phyloP scores from a whole-genome alignment of 306 rosid species.

The Mimosa bimucronata region DNA sequence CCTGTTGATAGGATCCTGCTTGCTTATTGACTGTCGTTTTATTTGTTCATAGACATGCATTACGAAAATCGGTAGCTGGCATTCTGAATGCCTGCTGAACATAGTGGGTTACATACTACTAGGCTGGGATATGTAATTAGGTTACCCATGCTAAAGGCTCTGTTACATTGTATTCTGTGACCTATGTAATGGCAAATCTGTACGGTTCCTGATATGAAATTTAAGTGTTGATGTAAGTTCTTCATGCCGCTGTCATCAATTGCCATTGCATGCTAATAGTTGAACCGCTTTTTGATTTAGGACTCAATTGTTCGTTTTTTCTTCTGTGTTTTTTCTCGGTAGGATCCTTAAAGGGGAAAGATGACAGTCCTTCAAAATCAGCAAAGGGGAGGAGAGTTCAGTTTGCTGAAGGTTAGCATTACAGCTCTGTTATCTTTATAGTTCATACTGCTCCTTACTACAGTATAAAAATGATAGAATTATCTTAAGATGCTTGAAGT shows the following conservation, averaged over 20 bases:
- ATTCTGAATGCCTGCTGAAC: neutral
- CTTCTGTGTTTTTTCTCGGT: slow-evolving; percentile 8
- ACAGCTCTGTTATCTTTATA: slow-evolving; percentile 9
- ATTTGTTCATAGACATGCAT: neutral
- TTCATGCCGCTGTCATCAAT: slow-evolving; percentile 10
- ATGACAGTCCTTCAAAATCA: slow-evolving; percentile 69
- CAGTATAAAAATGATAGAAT: slow-evolving; percentile 22
- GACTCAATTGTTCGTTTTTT: slow-evolving; percentile 1
- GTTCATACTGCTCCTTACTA: slow-evolving; percentile 24
- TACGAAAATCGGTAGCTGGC: neutral
- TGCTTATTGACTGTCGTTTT: neutral
- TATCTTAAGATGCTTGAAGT: slow-evolving; percentile 26
- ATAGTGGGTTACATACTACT: slow-evolving; percentile 1
- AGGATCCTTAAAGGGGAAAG: slow-evolving; percentile 75
- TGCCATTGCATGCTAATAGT: slow-evolving; percentile 22
- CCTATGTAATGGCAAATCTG: neutral
- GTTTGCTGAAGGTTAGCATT: slow-evolving; percentile 64
- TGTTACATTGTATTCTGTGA: neutral
- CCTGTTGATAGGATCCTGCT: neutral
- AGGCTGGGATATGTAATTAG: neutral
- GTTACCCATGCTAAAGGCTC: neutral
- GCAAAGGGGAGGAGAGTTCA: slow-evolving; percentile 76
- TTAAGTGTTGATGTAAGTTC: slow-evolving; percentile 6
- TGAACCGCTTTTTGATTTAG: slow-evolving; percentile 28
- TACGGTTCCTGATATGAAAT: slow-evolving; percentile 24